Base-by-base conservation (phyloP, 495 filamentous ascomycete species). In the Aspergillus diversus region DNA sequence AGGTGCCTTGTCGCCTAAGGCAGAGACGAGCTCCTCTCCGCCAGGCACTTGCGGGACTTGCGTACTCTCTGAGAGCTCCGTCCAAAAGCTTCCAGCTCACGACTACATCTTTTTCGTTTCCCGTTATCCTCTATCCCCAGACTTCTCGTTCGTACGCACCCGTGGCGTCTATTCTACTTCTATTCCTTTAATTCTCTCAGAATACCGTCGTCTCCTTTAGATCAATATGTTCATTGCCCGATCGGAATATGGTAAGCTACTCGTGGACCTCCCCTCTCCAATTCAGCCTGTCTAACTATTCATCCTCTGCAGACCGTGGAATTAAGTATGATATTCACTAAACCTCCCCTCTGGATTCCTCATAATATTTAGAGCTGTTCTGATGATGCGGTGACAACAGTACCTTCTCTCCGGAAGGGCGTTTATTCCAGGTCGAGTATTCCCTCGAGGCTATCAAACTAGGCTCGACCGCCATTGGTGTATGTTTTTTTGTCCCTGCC, bases 361-460 rank as follows among this genome's bases (percentile, higher is more conserved):
- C 33, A 63, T 49, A 32, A 55, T 31, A 33, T 31, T 15, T 5
- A 12, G 27, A 6, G 8, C n/a, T 21, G 27, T 15, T 68, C 75
- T 80, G 65, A 80, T 69, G 42, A 63, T 71, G 48, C 33, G 33
- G 7, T 51, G n/a, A 43, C 57, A 33, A 56, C 75, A 98, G 93
- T 86, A 99, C 95, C 86, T 99, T 99, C 90, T 99, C 95, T 67
- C 95, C 95, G 53, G 95, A 99, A 86, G 95, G 95, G 70, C 95
- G 95, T 81, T 90, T 99, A 77, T 99, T 99, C 87, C 95, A 99
- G 85, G 95, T 99, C 81, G 95, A 99, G 90, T 99, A 99, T 87
- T 98, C 96, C 61, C 90, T 99, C 65, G 95, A 99, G 87, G 95
- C 95, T 77, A 99, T 99, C 86, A 99, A 99, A 80, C 92, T 98